These are phyloP conservation scores for Pseudocercospora macadamiae DNA, from an alignment of 2,329 filamentous ascomycete genomes.

Conservation along the genomic window DNA sequence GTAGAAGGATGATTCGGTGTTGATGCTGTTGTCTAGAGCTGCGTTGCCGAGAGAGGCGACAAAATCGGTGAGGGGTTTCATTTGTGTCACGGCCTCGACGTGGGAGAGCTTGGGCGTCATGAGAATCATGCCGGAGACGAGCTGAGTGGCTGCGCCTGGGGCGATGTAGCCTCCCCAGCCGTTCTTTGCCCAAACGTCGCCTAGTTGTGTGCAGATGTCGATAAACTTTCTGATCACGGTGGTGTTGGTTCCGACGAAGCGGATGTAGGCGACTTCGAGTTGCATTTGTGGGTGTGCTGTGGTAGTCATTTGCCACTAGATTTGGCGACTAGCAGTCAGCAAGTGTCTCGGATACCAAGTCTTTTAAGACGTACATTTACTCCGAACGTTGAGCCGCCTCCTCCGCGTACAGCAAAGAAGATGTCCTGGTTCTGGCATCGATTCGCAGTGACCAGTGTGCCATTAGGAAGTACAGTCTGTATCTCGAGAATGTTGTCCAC, in stretches of 20 bases:
- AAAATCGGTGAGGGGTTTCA: constrained; percentile 14
- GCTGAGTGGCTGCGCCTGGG: constrained; percentile 5
- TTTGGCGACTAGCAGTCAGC: background rate
- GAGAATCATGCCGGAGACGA: constrained; percentile 14
- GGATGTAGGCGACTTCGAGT: constrained; percentile 23
- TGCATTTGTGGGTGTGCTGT: background rate
- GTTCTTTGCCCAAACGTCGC: constrained; percentile 21
- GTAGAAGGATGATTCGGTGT: constrained; percentile 18
- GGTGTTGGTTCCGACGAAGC: constrained; percentile 14
- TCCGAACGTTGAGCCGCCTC: constrained; percentile 46
- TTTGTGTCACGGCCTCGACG: background rate
- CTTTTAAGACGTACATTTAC: constrained; percentile 29
- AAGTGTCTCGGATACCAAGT: constrained; percentile 14
- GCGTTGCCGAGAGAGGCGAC: constrained; percentile 1
- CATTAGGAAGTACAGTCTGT: constrained; percentile 29
- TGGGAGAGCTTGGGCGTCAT: constrained; percentile 12
- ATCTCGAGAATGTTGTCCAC: constrained; percentile 33
- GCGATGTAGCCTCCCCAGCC: constrained; percentile 26
- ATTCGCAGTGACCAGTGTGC: constrained; percentile 30
- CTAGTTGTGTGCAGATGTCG: constrained; percentile 17
- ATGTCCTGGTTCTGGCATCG: constrained; percentile 52
- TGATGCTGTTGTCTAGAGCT: constrained; percentile 20
- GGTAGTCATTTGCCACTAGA: background rate
- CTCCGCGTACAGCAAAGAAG: constrained; percentile 57
- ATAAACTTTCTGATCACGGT: constrained; percentile 20